Evolutionary conservation across 495 filamentous ascomycete genomes (phyloP).

Genomic region (Tuber magnatum): DNA sequence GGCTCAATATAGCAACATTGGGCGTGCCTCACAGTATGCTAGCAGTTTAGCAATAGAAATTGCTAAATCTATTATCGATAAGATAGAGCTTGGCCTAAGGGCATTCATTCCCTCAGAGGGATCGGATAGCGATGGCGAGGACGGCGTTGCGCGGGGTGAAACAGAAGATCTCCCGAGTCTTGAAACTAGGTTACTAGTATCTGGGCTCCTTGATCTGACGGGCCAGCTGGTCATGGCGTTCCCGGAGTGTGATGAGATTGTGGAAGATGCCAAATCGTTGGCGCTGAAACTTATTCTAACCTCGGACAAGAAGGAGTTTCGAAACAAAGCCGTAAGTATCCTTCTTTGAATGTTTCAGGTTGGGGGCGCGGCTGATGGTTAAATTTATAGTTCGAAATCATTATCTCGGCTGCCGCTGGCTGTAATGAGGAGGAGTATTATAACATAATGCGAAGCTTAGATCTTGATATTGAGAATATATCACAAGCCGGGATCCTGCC

Average conservation of each 20-base stretch:
- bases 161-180: slow-evolving; percentile 13
- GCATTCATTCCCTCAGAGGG: slow-evolving; percentile 6
- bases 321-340: slow-evolving; percentile 38
- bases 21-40: slow-evolving; percentile 32
- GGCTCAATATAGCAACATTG: slow-evolving; percentile 25
- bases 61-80: slow-evolving; percentile 35
- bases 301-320: slow-evolving; percentile 33
- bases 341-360: slow-evolving; percentile 1
- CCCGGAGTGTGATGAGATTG: slow-evolving; percentile 28
- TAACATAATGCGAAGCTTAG: slow-evolving; percentile 36
- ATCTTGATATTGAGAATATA: slow-evolving; percentile 34
- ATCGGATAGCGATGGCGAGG: background rate
- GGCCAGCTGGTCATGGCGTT: slow-evolving; percentile 36
- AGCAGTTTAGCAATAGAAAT: slow-evolving; percentile 29
- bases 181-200: slow-evolving; percentile 38
- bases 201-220: slow-evolving; percentile 37
- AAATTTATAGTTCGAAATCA: slow-evolving; percentile 38
- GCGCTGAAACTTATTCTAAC: slow-evolving; percentile 35
- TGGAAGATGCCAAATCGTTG: slow-evolving; percentile 26
- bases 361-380: slow-evolving; percentile 15
- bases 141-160: background rate
- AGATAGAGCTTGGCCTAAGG: slow-evolving; percentile 28
- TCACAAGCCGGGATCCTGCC: slow-evolving; percentile 25
- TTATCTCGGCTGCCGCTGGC: slow-evolving; percentile 34
- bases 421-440: slow-evolving; percentile 36